A percentile compares a stretch with the other conserved stretches of the same genome.
phyloP scores from a whole-genome alignment of 2,329 filamentous ascomycete species.

The Orbilia quercus region DNA sequence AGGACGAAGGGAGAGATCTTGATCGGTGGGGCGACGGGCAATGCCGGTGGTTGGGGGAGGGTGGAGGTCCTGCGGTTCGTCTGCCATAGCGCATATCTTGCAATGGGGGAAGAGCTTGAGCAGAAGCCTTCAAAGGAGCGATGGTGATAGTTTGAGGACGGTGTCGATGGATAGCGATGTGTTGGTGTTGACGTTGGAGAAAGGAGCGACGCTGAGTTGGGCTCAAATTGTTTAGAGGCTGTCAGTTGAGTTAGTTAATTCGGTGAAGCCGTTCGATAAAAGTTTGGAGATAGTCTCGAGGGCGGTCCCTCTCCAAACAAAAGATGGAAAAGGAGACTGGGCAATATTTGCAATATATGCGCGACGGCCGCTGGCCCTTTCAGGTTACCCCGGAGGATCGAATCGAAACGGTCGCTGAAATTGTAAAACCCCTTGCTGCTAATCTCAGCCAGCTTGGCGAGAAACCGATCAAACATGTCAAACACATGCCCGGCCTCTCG shows the following conservation, averaged over 20 bases:
- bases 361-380: background rate
- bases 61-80: constrained; percentile 46
- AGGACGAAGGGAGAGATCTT: constrained; percentile 47
- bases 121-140: background rate
- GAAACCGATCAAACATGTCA: background rate
- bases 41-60: constrained; percentile 19
- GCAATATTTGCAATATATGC: constrained; percentile 1
- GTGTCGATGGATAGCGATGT: background rate
- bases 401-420: background rate
- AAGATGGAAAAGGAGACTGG: background rate
- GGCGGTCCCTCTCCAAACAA: background rate
- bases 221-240: background rate
- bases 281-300: too few species aligned
- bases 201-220: background rate
- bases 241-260: background rate
- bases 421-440: constrained; percentile 12
- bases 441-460: constrained; percentile 1
- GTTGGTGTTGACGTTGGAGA: background rate
- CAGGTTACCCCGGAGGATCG: background rate
- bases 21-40: constrained; percentile 47
- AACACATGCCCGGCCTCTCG: too few species aligned
- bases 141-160: background rate
- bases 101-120: background rate
- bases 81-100: constrained; percentile 52
- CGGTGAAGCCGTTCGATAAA: too few species aligned